Base-by-base conservation (phyloP, 495 filamentous ascomycete species). In the Podospora tetraspora region DNA sequence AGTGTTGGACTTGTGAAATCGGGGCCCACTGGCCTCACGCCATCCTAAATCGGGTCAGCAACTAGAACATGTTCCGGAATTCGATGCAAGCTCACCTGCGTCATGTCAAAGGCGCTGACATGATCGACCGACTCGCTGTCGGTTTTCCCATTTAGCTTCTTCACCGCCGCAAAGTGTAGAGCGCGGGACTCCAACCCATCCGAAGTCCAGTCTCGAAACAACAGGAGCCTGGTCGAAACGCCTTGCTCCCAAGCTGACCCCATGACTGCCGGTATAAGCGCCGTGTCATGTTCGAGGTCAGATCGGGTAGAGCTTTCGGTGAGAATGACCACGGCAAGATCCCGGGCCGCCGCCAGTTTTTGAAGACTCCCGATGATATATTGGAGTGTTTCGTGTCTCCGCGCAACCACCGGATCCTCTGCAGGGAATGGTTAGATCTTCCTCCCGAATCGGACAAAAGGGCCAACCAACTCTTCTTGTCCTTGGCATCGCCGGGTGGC, bases 301-400 rank as follows among this genome's bases (percentile, higher is more conserved):
- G 92, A 85, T 71, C 87, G 89, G 19, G 91, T 93, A 24, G 87
- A 87, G 23, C 85, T 88, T 73, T 94, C 91, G 52, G 87, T 91
- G 61, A 91, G 83, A 10, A 92, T 74, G 12, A 94, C 76, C 30
- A 94, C 77, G 16, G 91, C 90, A 34, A 93, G 74, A 68, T 88
- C 82, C 64, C 84, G 84, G 13, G 87, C 82, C n/a, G 85, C 84
- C 1, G 93, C 92, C 1, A 95, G 83, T 69, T 88, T 89, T 52
- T 85, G 78, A 3, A 97, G 81, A 29, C 79, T 75, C 37, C 76
- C 79, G 25, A 81, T 75, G 37, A 87, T 74, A 66, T 78, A 78
- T 68, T 84, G 81, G 22, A 84, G 76, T 5, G 77, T 75, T 69
- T 84, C 80, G 4, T 80, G 73, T 63, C 82, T 75, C 61, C 79